A percentile compares a stretch with the other conserved stretches of the same genome.
Conservation (phyloP, 805 yeast species). For the Wickerhamiella parazyma region DNA sequence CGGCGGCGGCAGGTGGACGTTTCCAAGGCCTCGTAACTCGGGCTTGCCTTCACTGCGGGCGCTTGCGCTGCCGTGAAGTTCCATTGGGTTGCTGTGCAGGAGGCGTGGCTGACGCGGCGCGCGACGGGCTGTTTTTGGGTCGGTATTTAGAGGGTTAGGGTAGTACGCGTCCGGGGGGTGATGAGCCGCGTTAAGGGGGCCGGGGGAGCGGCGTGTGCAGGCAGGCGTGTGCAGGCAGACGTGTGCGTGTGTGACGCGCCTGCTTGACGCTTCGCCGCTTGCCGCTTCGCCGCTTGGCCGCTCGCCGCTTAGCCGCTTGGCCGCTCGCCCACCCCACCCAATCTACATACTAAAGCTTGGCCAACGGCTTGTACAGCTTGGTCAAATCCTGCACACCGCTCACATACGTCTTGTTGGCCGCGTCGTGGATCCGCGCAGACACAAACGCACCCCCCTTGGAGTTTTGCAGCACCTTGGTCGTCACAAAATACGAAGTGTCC, state of each 20-base stretch:
- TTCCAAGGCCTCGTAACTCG: neutral
- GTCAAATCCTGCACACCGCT: slow-evolving; percentile 24
- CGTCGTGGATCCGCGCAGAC: slow-evolving; percentile 15
- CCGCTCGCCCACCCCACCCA: too few species aligned
- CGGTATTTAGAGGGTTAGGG: slow-evolving; percentile 9
- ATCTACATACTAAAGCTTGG: slow-evolving; percentile 6
- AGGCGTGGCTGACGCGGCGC: neutral
- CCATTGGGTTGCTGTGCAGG: neutral
- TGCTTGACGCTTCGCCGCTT: too few species aligned
- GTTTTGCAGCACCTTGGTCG: slow-evolving; percentile 15
- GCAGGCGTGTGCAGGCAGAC: too few species aligned
- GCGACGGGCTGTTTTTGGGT: neutral
- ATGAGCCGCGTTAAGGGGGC: neutral
- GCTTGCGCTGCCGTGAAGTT: neutral
- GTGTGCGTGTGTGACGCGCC: too few species aligned
- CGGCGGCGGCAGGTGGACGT: slow-evolving; percentile 8
- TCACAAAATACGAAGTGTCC: slow-evolving; percentile 1
- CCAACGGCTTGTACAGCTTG: slow-evolving; percentile 8
- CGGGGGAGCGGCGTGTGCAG: too few species aligned
- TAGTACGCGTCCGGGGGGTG: neutral
- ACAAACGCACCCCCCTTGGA: slow-evolving; percentile 19
- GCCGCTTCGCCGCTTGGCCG: too few species aligned
- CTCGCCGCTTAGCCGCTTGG: too few species aligned
- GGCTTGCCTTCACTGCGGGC: too few species aligned
- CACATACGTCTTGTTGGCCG: slow-evolving; percentile 15